Evolutionary conservation across 768 basidiomycete species (phyloP), one percentile per base, ranked within the genome.

Genomic region (Tulasnella sp.): DNA sequence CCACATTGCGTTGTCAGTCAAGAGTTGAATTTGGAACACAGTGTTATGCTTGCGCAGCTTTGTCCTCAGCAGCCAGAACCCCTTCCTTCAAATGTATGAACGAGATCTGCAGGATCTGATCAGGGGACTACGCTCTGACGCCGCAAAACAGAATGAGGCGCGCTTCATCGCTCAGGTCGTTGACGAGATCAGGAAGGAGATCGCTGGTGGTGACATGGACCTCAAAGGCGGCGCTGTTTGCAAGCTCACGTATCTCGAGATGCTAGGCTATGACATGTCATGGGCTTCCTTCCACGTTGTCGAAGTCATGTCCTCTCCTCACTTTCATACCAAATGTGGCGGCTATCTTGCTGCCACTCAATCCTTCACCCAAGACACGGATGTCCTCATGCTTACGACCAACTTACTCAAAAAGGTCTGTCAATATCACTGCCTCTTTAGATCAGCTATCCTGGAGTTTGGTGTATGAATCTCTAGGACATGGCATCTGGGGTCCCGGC

Each of bases 11-110:
- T 38, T 5, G 34, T 15, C 34, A 38, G 34, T 38, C 34, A 15
- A 38, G 34, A 15, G 34, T 38, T 38, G 34, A 38, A 38, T 38
- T 38, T 15, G 34, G 15, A 38, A 15, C 15, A 15, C 34, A 7
- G 34, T 15, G 15, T 7, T 15, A 38, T 7, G 15, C 7, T 38
- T 38, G 34, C 15, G 15, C 34, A 38, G 5, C 34, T 38, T 38
- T 38, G 34, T 38, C 34, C 34, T n/a, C n/a, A n/a, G n/a, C n/a
- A n/a, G n/a, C n/a, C n/a, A n/a, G n/a, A n/a, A n/a, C n/a, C n/a
- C n/a, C n/a, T n/a, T n/a, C n/a, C n/a, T n/a, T n/a, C n/a, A n/a
- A 15, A 97, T 96, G 94, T 96, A 92, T 88, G 94, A 97, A 77
- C 80, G 93, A 56, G 95, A 92, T 4, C 79, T 97, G 8, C 89